These are phyloP conservation scores for Sideroxylon spinosum DNA, from an alignment of 179 eudicot species.

Conservation along the genomic window DNA sequence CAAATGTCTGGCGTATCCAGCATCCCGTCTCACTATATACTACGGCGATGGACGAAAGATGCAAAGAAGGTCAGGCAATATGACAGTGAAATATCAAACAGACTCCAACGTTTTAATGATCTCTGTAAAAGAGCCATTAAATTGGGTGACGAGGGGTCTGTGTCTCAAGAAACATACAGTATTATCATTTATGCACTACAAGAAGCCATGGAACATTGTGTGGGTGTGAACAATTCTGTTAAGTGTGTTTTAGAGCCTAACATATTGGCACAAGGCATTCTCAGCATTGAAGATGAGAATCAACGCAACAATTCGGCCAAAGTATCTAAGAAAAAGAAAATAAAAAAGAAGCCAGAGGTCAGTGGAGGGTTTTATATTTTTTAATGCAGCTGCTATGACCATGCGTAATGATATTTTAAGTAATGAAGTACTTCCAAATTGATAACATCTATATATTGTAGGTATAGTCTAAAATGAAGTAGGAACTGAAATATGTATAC, in stretches of 20 bases:
- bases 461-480: too few species aligned
- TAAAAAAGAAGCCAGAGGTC: constrained; percentile 24
- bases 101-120: constrained; percentile 51
- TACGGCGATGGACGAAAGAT: constrained; percentile 41
- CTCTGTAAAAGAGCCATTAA: constrained; percentile 47
- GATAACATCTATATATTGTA: not conserved
- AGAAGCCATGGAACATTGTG: constrained; percentile 35
- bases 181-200: constrained; percentile 30
- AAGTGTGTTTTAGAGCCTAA: constrained; percentile 17
- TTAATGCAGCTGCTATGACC: not conserved
- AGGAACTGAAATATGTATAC: not conserved
- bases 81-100: constrained; percentile 24
- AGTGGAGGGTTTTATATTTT: not conserved
- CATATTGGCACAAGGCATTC: constrained; percentile 26
- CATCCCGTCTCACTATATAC: constrained; percentile 33
- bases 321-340: constrained; percentile 31
- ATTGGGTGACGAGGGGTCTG: constrained; percentile 52
- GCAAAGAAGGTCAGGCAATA: constrained; percentile 31
- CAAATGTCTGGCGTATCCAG: constrained; percentile 39
- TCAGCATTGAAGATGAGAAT: constrained; percentile 32
- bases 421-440: not conserved
- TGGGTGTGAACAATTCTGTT: constrained; percentile 31
- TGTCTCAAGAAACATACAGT: constrained; percentile 47
- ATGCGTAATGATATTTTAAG: not conserved
- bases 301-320: constrained; percentile 24